phyloP scores from a whole-genome alignment of 441 rosid species.

The Pelargonium citronellum region DNA sequence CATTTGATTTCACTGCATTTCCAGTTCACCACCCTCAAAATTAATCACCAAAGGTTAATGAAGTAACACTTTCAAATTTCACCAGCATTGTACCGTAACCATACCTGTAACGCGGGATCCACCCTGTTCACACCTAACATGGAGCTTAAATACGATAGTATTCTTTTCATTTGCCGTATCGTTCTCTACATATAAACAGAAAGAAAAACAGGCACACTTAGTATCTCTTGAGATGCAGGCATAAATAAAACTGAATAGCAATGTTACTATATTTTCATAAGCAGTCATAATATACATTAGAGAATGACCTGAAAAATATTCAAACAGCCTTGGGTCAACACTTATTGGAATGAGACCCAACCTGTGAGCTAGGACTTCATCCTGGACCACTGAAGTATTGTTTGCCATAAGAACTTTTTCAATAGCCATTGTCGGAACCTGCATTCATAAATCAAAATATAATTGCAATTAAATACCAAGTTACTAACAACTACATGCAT shows the following conservation, averaged over 20 bases:
- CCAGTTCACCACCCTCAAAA: slow-evolving; percentile 14
- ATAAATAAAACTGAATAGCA: slow-evolving; percentile 5
- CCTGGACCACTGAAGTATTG: slow-evolving; percentile 80
- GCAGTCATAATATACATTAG: not conserved
- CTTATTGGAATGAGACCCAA: slow-evolving; percentile 81
- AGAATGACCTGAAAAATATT: slow-evolving; percentile 67
- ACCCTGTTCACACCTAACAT: slow-evolving; percentile 46
- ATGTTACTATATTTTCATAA: slow-evolving; percentile 1
- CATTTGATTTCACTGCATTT: slow-evolving; percentile 58
- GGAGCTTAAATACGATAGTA: slow-evolving; percentile 90
- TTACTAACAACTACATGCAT: not conserved
- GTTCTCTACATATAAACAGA: slow-evolving; percentile 43
- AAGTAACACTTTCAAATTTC: slow-evolving; percentile 8
- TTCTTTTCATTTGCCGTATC: slow-evolving; percentile 88
- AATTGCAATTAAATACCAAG: slow-evolving; percentile 4
- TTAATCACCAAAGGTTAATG: slow-evolving; percentile 10
- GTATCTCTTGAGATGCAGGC: slow-evolving; percentile 7
- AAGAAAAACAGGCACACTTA: not conserved
- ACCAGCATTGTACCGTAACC: slow-evolving; percentile 9
- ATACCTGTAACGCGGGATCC: slow-evolving; percentile 60
- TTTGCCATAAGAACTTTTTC: slow-evolving; percentile 85
- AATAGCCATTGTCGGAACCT: slow-evolving; percentile 96
- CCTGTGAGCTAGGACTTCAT: slow-evolving; percentile 91
- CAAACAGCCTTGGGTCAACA: slow-evolving; percentile 81
- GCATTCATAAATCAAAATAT: slow-evolving; percentile 17